phyloP scores from a whole-genome alignment of 2,329 filamentous ascomycete species.

The Xylariaceae sp. region DNA sequence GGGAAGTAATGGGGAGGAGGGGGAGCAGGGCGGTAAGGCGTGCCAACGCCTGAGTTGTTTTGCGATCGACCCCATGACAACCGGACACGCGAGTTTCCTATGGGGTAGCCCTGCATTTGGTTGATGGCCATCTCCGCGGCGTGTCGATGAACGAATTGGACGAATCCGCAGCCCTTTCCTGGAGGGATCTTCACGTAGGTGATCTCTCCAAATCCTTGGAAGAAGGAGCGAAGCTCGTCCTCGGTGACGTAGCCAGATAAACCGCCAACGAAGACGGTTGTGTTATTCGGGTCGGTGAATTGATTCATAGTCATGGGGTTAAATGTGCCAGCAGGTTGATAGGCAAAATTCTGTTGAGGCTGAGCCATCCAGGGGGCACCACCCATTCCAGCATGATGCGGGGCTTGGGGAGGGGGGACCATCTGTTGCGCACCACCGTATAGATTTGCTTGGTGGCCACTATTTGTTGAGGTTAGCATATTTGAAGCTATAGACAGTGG shows the following conservation, averaged over 20 bases:
- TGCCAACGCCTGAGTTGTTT: conserved; percentile 98
- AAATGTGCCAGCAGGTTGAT: conserved; percentile 39
- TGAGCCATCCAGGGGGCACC: conserved; percentile 35
- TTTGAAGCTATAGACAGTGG: not conserved
- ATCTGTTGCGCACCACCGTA: conserved; percentile 34
- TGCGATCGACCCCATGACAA: conserved; percentile 96
- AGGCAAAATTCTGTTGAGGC: conserved; percentile 35
- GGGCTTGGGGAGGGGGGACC: conserved; percentile 37
- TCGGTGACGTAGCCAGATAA: conserved; percentile 97
- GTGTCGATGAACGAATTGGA: conserved; percentile 98
- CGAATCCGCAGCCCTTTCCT: conserved; percentile 97
- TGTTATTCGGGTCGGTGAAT: conserved; percentile 99
- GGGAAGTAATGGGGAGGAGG: conserved; percentile 33
- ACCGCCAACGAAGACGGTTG: conserved; percentile 95
- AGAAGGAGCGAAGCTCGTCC: conserved; percentile 98
- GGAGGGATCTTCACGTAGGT: conserved; percentile 99
- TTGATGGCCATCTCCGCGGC: conserved; percentile 99
- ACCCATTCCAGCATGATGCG: conserved; percentile 38
- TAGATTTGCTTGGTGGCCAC: conserved; percentile 38
- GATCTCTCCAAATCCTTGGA: conserved; percentile 98
- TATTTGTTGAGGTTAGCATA: conserved; percentile 16
- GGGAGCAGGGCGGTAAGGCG: conserved; percentile 91
- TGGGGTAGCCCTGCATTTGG: conserved; percentile 99
- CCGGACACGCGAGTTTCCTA: conserved; percentile 95
- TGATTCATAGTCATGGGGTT: conserved; percentile 77